Evolutionary conservation across 179 eudicot genomes (phyloP), one percentile per base, ranked within the genome.

Genomic region (Gypsophila paniculata): DNA sequence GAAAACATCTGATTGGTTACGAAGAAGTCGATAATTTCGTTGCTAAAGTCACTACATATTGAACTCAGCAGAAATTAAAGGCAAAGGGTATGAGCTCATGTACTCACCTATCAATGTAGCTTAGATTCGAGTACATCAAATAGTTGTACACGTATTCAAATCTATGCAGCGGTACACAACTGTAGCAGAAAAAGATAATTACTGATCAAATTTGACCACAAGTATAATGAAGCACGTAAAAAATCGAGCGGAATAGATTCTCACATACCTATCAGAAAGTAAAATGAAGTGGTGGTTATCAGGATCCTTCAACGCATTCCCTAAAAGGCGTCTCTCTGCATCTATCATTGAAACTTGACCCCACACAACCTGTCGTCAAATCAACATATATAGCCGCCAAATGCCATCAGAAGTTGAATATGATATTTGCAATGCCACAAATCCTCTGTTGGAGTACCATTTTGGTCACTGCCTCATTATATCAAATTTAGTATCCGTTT

Each of bases 291-390:
- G 99, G 60, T 82, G 94, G 72, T 94, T 94, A 71, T 89, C 89
- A 39, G 88, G 85, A 77, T 94, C 99, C 74, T 74, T 78, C 19
- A 94, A 85, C 72, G 99, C 97, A 87, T 91, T 81, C 66, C 88
- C 96, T 75, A 94, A 72, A 71, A 94, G 96, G 52, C 99, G 84
- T 70, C 83, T 86, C 81, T 94, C 99, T 72, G 99, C 97, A 80
- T 94, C 94, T 65, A 94, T 88, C 99, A 94, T 91, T 60, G 99
- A 94, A 71, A 94, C 85, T 70, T 81, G 84, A 65, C 99, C 99
- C 99, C 99, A 94, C 8, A 74, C 91, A 46, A 91, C 97, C 97
- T 94, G 86, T 80, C 70, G 59, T 42, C 61, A 46, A 54, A 78
- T 22, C 61, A 73, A 64, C 10, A 69, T 18, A 69, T 46, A 18